These are phyloP conservation scores for Stachybotrys echinatus DNA, from an alignment of 2,329 filamentous ascomycete genomes.

Conservation along the genomic window DNA sequence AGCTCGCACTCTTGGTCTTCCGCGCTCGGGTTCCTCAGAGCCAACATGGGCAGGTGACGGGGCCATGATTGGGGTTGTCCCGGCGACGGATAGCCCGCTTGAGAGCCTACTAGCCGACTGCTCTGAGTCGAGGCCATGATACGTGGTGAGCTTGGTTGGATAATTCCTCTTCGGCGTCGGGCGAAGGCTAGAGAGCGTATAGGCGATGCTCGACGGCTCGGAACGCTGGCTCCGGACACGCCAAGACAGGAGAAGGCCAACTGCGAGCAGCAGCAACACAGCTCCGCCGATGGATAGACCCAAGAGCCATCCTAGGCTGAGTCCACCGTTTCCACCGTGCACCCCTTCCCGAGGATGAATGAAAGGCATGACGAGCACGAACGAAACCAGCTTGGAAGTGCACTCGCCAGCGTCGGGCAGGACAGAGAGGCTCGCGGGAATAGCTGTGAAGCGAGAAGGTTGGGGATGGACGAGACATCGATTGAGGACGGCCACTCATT, in stretches of 20 bases:
- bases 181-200: background rate
- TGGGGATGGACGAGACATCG: constrained; percentile 3
- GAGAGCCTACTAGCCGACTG: constrained; percentile 15
- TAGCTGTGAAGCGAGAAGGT: background rate
- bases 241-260: constrained; percentile 39
- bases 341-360: background rate
- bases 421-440: no score
- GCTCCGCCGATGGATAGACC: constrained; percentile 44
- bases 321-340: constrained; percentile 3
- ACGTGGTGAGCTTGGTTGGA: constrained; percentile 15
- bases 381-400: background rate
- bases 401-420: background rate
- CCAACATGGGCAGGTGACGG: constrained; percentile 25
- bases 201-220: constrained; percentile 7
- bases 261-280: constrained; percentile 34
- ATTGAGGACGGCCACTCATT: constrained; percentile 9
- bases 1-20: constrained; percentile 20
- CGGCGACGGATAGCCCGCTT: constrained; percentile 22
- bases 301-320: constrained; percentile 33
- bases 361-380: constrained; percentile 10
- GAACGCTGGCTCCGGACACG: constrained; percentile 11
- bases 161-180: background rate
- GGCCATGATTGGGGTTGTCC: constrained; percentile 22
- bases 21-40: constrained; percentile 21
- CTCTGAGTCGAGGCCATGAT: constrained; percentile 16